These are phyloP conservation scores for Cercospora sojina DNA, from an alignment of 2,329 filamentous ascomycete species.

Conservation along the genomic window DNA sequence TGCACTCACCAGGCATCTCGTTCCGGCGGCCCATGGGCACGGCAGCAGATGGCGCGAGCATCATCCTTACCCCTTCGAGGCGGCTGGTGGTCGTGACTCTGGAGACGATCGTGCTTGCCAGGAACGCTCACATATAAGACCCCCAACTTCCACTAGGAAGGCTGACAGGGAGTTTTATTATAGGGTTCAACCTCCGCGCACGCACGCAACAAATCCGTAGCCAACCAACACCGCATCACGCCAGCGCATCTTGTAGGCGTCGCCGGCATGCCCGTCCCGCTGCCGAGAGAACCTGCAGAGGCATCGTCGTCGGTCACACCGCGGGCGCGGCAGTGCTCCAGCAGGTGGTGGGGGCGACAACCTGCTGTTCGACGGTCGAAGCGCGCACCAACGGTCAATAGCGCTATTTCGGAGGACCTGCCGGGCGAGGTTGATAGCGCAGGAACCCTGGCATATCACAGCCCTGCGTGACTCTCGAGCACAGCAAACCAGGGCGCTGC, in stretches of 20 bases:
- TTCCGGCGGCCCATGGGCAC: neutral
- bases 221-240: neutral
- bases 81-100: constrained; percentile 19
- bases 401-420: constrained; percentile 5
- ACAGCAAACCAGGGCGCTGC: neutral
- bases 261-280: neutral
- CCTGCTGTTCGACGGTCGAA: neutral
- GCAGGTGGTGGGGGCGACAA: neutral
- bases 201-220: neutral
- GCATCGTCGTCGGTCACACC: neutral
- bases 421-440: neutral
- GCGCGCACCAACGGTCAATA: neutral
- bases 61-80: constrained; percentile 24
- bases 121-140: neutral
- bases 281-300: neutral
- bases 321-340: neutral
- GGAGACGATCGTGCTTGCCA: constrained; percentile 10
- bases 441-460: constrained; percentile 2
- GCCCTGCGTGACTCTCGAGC: neutral
- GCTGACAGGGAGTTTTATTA: neutral
- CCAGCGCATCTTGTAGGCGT: neutral
- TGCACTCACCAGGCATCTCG: neutral
- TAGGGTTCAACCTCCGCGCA: neutral
- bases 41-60: constrained; percentile 6
- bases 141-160: neutral